Base-by-base conservation (phyloP, 257 asterid genomes). In the Nicotiana tomentosiformis region DNA sequence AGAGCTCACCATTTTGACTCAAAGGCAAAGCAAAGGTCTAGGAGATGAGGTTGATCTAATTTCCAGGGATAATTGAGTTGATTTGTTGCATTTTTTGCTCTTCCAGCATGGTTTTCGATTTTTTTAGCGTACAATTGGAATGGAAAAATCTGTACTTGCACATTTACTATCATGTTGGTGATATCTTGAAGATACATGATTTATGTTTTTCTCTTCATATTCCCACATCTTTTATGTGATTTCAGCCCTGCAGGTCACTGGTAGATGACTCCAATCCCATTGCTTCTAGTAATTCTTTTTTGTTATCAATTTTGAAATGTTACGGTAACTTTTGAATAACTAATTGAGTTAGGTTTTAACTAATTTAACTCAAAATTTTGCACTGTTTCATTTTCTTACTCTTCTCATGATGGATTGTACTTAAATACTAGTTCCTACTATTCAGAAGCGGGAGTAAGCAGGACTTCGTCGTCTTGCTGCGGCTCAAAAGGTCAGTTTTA, bases 1-100 rank as follows among this genome's bases (percentile, higher is more conserved):
- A 93, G 87, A 88, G 77, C 97, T 72, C 99, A 96, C 82, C 98
- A 96, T 88, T 96, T 94, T 33, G 97, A 91, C 91, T 90, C 98
- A 5, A 96, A 92, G 85, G 43, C 98, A 1, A 94, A 89, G 89
- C 90, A 87, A 64, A 88, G 91, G 79, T 81, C 90, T 58, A 84
- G 90, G 76, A 87, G 86, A 85, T 89, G 81, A 88, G 82, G 46
- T 29, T 29, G 37, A 66, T 79, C 82, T 39, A 12, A 37, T 79
- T 8, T 29, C 82, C 72, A 60, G 57, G 82, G 82, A 79, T 39
- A 43, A 20, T 43, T 58, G 60, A 60, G 79, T 26, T 74, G 15
- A 74, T 8, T 74, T 23, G 23, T 74, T 74, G 80, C 51, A 26
- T 7, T 23, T 65, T 23, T 49, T 2, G 10, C 39, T 74, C 4